Conservation (phyloP, 2,329 filamentous ascomycete genomes). For the Aspergillus sp. region DNA sequence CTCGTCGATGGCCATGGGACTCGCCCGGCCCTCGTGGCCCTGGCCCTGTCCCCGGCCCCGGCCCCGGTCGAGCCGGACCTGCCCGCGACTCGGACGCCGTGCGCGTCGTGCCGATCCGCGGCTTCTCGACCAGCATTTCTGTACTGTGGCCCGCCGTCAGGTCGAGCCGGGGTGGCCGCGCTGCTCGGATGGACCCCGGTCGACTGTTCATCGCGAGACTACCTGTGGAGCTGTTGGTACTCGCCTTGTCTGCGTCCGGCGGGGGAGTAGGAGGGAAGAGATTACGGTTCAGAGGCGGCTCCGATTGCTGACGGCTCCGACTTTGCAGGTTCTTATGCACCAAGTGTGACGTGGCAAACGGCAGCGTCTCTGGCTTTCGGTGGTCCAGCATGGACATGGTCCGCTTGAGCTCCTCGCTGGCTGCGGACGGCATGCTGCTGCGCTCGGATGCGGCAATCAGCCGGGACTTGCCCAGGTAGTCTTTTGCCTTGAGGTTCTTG, state of each 20-base stretch:
- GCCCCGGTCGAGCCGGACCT: constrained; percentile 39
- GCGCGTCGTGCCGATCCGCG: constrained; percentile 50
- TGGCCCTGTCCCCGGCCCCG: too few relatives aligned
- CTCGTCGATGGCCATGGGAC: constrained; percentile 33
- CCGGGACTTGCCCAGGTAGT: constrained; percentile 95
- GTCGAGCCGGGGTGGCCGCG: constrained; percentile 50
- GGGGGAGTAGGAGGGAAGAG: constrained; percentile 98
- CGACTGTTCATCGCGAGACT: constrained; percentile 45
- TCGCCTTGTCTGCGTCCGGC: constrained; percentile 75
- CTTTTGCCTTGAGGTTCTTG: constrained; percentile 95
- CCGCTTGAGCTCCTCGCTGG: constrained; percentile 54
- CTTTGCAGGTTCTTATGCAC: constrained; percentile 83
- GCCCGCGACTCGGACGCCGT: constrained; percentile 56
- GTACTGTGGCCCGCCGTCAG: constrained; percentile 22
- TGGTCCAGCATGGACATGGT: constrained; percentile 60
- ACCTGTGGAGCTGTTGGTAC: constrained; percentile 29
- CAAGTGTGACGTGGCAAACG: constrained; percentile 88
- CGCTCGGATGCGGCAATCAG: constrained; percentile 85
- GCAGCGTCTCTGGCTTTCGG: constrained; percentile 78
- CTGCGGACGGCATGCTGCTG: constrained; percentile 74
- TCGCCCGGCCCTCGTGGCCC: constrained; percentile 31
- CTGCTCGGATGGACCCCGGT: constrained; percentile 52
- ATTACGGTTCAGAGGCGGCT: constrained; percentile 75
- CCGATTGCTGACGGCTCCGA: constrained; percentile 76
- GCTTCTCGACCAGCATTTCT: constrained; percentile 32